Evolutionary conservation across 2,329 filamentous ascomycete species (phyloP), one percentile per base, ranked within the genome.

Genomic region (Ascosphaera aggregata): DNA sequence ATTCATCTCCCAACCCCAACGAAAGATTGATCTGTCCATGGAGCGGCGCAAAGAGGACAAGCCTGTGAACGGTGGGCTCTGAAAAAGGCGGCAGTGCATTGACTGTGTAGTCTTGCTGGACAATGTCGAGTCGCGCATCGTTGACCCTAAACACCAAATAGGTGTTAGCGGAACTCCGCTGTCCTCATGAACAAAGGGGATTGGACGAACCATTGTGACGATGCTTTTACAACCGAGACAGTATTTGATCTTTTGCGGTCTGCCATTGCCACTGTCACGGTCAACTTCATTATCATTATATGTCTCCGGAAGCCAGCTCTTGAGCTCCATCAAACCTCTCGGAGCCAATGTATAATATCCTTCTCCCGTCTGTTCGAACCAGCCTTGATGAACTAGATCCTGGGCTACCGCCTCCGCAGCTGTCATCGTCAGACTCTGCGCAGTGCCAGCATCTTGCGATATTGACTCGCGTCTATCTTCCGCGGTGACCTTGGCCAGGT

Each of bases 171-270:
- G 4, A 38, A 15, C 15, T 38, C 18, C 19, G 34, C 31, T 16
- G 42, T 38, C 27, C 20, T 30, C 42, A 17, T 11, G 15, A 31
- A 18, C n/a, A 36, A 34, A 7, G 18, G 19, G 37, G 9, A 24
- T 15, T 34, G 38, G 24, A 54, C 59, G 46, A 50, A 67, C 68
- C 45, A 78, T 62, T 1, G 86, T 98, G 32, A 95, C 71, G 44
- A 95, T 77, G 46, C 93, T 84, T 54, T 73, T 79, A 57, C 89
- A 98, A 0, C 80, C 84, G 50, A 78, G 71, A 54, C 89, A 98
- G 44, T 75, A 72, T 59, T 89, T 92, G 53, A 98, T 79, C 44
- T 73, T 72, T 51, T 81, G 69, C 64, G 69, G 73, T 40, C 47
- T 44, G 8, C 51, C 55, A 1, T 58, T 59, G 18, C 57, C 58